Conservation (phyloP, 1,284 basidiomycete genomes). For the Ustilago loliicola region DNA sequence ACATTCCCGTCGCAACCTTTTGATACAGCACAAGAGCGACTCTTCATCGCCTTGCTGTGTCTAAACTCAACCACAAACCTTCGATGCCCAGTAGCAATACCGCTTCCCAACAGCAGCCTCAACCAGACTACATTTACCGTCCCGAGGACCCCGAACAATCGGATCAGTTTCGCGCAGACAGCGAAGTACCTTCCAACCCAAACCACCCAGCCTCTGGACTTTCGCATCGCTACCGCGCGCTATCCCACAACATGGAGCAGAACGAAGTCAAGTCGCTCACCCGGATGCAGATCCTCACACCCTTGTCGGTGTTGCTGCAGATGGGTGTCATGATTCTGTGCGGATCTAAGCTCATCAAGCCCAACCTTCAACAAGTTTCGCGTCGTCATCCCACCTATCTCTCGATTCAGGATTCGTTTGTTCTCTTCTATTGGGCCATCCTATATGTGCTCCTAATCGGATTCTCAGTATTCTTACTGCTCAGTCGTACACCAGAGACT, state of each 20-base stretch:
- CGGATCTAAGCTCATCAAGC: constrained; percentile 53
- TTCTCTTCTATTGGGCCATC: constrained; percentile 78
- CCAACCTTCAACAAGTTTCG: constrained; percentile 48
- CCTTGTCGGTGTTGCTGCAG: constrained; percentile 51
- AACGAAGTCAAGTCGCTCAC: constrained; percentile 48
- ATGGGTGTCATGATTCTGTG: constrained; percentile 54
- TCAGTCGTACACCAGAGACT: constrained; percentile 81
- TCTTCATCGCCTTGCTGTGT: constrained; percentile 9
- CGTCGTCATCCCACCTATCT: constrained; percentile 78
- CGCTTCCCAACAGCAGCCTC: constrained; percentile 42
- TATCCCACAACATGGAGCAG: constrained; percentile 46
- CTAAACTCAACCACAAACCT: background rate
- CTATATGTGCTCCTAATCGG: constrained; percentile 77
- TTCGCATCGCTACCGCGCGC: constrained; percentile 38
- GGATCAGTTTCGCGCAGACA: constrained; percentile 29
- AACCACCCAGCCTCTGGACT: constrained; percentile 25
- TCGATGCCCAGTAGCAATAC: constrained; percentile 37
- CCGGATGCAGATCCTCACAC: constrained; percentile 56
- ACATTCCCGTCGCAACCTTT: background rate
- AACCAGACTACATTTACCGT: constrained; percentile 68
- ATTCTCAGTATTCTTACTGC: constrained; percentile 81
- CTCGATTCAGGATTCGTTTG: constrained; percentile 78
- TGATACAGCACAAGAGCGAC: background rate
- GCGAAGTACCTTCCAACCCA: constrained; percentile 24
- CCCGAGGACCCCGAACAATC: constrained; percentile 55